A percentile compares a stretch with the other conserved stretches of the same genome.
phyloP scores from a whole-genome alignment of 2,329 filamentous ascomycete genomes.

The Penicillium italicum region DNA sequence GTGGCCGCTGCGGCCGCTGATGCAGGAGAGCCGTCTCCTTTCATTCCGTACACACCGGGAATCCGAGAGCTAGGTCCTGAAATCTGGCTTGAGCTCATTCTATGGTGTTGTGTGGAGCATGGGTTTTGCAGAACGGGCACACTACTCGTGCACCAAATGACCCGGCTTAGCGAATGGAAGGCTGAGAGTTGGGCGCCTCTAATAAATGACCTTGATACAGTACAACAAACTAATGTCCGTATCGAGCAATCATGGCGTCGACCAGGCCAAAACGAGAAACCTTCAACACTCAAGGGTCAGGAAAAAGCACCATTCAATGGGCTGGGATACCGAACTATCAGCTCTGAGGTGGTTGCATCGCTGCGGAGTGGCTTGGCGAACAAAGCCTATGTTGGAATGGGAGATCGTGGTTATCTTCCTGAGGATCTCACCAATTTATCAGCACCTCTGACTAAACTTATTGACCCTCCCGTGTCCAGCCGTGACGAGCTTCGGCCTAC shows the following conservation, averaged over 20 bases:
- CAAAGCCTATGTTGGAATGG: conserved; percentile 41
- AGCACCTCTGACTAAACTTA: conserved; percentile 21
- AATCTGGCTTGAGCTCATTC: conserved; percentile 49
- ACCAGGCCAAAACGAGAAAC: conserved; percentile 20
- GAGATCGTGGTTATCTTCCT: conserved; percentile 30
- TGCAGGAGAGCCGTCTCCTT: conserved; percentile 39
- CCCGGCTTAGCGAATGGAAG: conserved; percentile 35
- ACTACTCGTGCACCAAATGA: conserved; percentile 39
- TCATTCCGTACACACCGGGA: conserved; percentile 39
- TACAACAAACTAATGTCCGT: conserved; percentile 37
- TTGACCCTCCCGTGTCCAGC: conserved; percentile 14
- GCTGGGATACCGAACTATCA: conserved; percentile 51
- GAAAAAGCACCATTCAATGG: conserved; percentile 35
- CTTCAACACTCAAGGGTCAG: conserved; percentile 15
- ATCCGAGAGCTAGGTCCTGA: conserved; percentile 46
- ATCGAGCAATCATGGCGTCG: conserved; percentile 36
- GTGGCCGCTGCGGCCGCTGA: conserved; percentile 36
- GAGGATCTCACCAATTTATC: conserved; percentile 28
- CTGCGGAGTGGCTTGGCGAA: conserved; percentile 53
- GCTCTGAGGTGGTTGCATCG: conserved; percentile 55
- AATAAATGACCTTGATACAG: conserved; percentile 23
- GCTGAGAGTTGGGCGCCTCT: conserved; percentile 41
- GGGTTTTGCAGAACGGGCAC: conserved; percentile 42
- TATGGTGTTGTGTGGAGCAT: conserved; percentile 51
- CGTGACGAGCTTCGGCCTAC: conserved; percentile 29